Base-by-base conservation (phyloP, 345 rosid species). In the Draba incana region DNA sequence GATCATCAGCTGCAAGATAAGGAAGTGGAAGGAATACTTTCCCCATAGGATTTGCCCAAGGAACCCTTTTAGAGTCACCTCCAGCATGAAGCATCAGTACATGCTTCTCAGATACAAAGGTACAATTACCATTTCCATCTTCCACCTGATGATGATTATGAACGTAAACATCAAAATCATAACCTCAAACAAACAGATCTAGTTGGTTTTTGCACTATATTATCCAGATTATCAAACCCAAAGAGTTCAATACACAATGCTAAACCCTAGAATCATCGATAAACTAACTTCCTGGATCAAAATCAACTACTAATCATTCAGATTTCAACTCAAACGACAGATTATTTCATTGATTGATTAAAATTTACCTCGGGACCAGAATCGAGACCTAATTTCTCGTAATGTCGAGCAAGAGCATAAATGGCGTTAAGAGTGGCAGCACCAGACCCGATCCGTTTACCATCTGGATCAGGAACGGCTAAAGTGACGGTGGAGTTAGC, bases 41-140 rank as follows among this genome's bases (percentile, higher is more conserved):
- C 46, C 96, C 99, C 99, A 94, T 91, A 58, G 97, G 99, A 68
- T 94, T 94, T 5, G 97, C 97, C 99, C 97, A 94, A 0, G 99
- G 97, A 4, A 94, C 96, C 69, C 99, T 83, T 83, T 94, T 94
- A 57, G 99, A 94, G 81, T 94, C 97, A 62, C 99, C 99, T 69
- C 99, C 99, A 70, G 99, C 99, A 83, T 91, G 99, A 81, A 91
- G 95, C 84, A 94, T 74, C 53, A 94, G 73, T 54, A 94, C 85
- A 81, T 91, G 96, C 78, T 84, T 90, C 54, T 79, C 80, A 71
- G 83, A 81, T 67, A 93, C 30, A 58, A 83, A 78, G 47, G 60
- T 64, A 72, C 66, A 75, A 62, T 45, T 62, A 30, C 77, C 82
- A 13, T 79, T 80, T 13, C 71, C 37, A 68, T 35, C 61, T 65